Evolutionary conservation across 345 rosid genomes (phyloP), one percentile per base, ranked within the genome.

Genomic region (Erysimum cheiranthoides): DNA sequence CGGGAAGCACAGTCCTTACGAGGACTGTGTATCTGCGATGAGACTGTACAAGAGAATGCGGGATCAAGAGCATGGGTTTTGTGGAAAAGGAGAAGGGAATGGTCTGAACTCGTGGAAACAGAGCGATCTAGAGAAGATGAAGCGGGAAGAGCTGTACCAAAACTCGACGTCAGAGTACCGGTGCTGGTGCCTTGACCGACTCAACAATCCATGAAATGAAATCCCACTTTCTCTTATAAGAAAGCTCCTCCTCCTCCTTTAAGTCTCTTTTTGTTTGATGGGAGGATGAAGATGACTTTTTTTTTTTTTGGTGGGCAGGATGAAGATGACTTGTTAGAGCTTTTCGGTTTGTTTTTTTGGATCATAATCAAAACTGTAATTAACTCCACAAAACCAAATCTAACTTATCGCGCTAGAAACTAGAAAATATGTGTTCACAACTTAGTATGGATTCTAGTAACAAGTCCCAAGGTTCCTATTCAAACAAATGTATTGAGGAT

Each of bases 1-100:
- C 0, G 90, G 85, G 61, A 51, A 64, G 51, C 95, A 85, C 66
- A 83, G 85, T 73, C 84, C 89, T 5, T 92, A 82, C 50, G 95
- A 89, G 75, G 95, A 92, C 80, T 83, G 85, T 50, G 86, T 86
- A 8, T 80, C 97, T 13, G 88, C 45, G 38, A 86, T 91, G 93
- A 81, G 92, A 77, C 78, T 92, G 58, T 92, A 89, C 85, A 89
- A 84, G 82, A 87, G 88, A 76, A 86, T 89, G 86, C 46, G 87
- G 47, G 71, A 66, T 25, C 89, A 83, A 68, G 82, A 84, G 59
- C 90, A 92, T 78, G 73, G 43, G 21, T 16, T 16, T 14, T 8
- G 31, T 36, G 34, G n/a, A 17, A 75, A 63, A 65, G 67, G 27
- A 27, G 74, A 70, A 27, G 54, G 51, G 3, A 43, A 71, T 3